These are phyloP conservation scores for Cyberlindnera maritima DNA, from an alignment of 805 yeast genomes.

Conservation along the genomic window DNA sequence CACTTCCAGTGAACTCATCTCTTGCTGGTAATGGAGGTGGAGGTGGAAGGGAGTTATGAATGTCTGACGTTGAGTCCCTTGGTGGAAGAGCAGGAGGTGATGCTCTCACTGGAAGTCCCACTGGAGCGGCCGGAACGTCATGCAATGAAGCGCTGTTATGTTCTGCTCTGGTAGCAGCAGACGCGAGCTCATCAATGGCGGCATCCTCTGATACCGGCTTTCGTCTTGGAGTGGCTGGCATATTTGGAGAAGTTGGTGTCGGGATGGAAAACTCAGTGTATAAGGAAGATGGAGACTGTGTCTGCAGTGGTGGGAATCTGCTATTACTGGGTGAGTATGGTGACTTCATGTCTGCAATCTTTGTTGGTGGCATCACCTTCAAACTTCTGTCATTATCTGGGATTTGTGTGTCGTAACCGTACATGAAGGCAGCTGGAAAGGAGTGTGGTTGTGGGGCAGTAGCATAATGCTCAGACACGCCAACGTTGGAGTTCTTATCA, in stretches of 20 bases:
- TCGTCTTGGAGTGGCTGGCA: slow-evolving; percentile 13
- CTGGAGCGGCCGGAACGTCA: not conserved
- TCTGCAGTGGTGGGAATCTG: slow-evolving; percentile 2
- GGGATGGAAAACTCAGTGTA: not conserved
- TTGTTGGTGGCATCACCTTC: slow-evolving; percentile 21
- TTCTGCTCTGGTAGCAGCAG: not conserved
- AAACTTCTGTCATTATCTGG: slow-evolving; percentile 15
- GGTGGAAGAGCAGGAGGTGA: slow-evolving; percentile 1
- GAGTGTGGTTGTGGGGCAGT: slow-evolving; percentile 28
- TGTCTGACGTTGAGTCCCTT: not conserved
- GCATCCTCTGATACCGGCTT: slow-evolving; percentile 23
- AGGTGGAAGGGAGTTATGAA: not conserved
- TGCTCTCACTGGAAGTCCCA: slow-evolving; percentile 13
- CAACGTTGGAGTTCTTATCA: not conserved
- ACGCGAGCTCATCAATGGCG: slow-evolving; percentile 1
- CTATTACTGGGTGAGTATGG: slow-evolving; percentile 15
- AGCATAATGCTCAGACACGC: slow-evolving; percentile 2
- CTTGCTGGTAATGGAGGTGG: slow-evolving; percentile 18
- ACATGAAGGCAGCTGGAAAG: slow-evolving; percentile 28
- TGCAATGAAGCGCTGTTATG: not conserved
- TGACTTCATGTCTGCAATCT: slow-evolving; percentile 24
- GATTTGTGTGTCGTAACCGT: slow-evolving; percentile 15
- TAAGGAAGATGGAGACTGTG: not conserved
- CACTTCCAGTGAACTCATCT: not conserved
- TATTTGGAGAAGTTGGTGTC: slow-evolving; percentile 10